Percentiles rank a stretch among this genome's conserved stretches.
Evolutionary conservation across 2,329 filamentous ascomycete species (phyloP).

Genomic region (Epichloe elymi): DNA sequence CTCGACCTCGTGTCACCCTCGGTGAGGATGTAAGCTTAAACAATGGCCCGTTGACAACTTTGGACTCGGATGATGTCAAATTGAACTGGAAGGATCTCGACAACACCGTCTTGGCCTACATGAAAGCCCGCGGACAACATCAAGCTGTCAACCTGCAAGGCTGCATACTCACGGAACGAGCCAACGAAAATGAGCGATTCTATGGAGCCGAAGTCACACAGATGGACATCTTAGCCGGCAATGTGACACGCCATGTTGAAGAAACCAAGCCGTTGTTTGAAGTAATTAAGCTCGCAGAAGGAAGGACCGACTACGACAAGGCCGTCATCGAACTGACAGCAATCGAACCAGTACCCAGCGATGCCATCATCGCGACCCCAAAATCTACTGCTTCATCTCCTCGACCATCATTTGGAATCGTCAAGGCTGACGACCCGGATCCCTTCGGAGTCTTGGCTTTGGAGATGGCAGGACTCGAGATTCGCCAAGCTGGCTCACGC

Average conservation of each 20-base stretch:
- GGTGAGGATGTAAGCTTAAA: constrained; percentile 69
- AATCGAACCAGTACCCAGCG: constrained; percentile 59
- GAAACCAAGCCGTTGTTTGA: constrained; percentile 54
- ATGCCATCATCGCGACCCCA: constrained; percentile 45
- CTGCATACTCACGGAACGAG: constrained; percentile 42
- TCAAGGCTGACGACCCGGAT: constrained; percentile 70
- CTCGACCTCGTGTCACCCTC: constrained; percentile 62
- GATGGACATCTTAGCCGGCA: constrained; percentile 44
- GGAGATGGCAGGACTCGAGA: constrained; percentile 81
- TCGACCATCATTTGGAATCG: constrained; percentile 57
- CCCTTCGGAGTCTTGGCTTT: constrained; percentile 83
- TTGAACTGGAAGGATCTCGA: constrained; percentile 38
- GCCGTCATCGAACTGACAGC: constrained; percentile 50
- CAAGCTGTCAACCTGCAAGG: constrained; percentile 41
- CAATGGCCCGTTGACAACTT: constrained; percentile 56
- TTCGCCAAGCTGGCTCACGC: constrained; percentile 69
- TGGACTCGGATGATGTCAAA: constrained; percentile 39
- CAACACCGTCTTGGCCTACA: constrained; percentile 43
- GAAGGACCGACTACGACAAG: constrained; percentile 61
- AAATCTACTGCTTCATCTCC: constrained; percentile 23
- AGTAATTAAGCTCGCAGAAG: constrained; percentile 79
- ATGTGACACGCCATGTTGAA: constrained; percentile 39
- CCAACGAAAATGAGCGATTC: constrained; percentile 47
- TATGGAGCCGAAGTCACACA: constrained; percentile 37
- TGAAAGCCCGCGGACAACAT: constrained; percentile 44